These are phyloP conservation scores for Discostella pseudostelligera DNA, from an alignment of 108 stramenopile genomes.

Conservation along the genomic window DNA sequence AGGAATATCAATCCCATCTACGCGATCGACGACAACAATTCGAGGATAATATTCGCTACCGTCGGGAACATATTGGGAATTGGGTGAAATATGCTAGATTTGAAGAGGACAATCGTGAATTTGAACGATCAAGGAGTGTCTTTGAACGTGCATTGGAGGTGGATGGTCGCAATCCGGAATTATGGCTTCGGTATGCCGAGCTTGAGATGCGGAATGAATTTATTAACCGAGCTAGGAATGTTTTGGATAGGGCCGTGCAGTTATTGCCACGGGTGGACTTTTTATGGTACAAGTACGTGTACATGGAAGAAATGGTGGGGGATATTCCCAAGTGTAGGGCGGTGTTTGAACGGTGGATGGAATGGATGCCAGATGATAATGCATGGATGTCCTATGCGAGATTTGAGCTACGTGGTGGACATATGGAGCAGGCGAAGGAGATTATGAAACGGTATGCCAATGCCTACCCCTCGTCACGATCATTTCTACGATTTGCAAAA, in stretches of 20 bases:
- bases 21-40: conserved; percentile 91
- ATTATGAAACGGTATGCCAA: conserved; percentile 93
- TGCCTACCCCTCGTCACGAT: conserved; percentile 80
- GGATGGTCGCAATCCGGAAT: conserved; percentile 79
- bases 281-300: conserved; percentile 99
- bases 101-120: conserved; percentile 98
- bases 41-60: conserved; percentile 95
- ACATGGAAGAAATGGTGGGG: conserved; percentile 98
- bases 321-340: conserved; percentile 89
- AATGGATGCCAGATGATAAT: conserved; percentile 98
- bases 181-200: conserved; percentile 98
- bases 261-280: conserved; percentile 94
- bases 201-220: conserved; percentile 99
- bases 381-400: conserved; percentile 94
- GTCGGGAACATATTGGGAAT: conserved; percentile 93
- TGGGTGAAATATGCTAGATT: conserved; percentile 98
- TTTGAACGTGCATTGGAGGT: conserved; percentile 98
- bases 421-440: conserved; percentile 61
- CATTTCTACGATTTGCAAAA: conserved; percentile 94
- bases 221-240: conserved; percentile 96
- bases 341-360: conserved; percentile 99
- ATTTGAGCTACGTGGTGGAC: conserved; percentile 91
- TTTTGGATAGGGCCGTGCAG: conserved; percentile 96
- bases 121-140: conserved; percentile 93
- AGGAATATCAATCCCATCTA: conserved; percentile 94